phyloP scores from a whole-genome alignment of 352 stramenopile species.

The Pythium sukuiense region DNA sequence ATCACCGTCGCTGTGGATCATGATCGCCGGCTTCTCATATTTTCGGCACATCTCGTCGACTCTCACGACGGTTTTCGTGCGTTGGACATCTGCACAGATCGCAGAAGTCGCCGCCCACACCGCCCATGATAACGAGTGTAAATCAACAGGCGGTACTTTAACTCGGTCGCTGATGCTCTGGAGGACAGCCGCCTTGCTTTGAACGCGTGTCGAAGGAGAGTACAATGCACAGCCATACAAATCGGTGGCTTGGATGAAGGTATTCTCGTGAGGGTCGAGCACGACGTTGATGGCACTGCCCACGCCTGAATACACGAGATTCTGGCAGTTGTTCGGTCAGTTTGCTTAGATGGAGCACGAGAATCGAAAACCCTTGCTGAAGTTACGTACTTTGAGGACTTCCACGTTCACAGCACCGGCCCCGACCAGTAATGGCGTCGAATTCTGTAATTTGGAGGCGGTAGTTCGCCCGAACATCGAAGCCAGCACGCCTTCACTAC shows the following conservation, averaged over 20 bases:
- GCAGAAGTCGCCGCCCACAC: background rate
- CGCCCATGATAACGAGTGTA: background rate
- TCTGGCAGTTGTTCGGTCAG: conserved; percentile 9
- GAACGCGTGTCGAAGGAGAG: background rate
- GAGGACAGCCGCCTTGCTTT: conserved; percentile 3
- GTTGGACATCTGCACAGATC: conserved; percentile 2
- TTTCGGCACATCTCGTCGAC: conserved; percentile 11
- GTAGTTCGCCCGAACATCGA: conserved; percentile 9
- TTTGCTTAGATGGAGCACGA: background rate
- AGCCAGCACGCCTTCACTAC: background rate
- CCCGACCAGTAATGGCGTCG: conserved; percentile 7
- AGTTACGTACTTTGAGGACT: conserved; percentile 10
- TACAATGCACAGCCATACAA: conserved; percentile 3
- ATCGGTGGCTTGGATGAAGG: conserved; percentile 9
- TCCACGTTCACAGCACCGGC: conserved; percentile 9
- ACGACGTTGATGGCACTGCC: conserved; percentile 7
- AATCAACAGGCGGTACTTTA: background rate
- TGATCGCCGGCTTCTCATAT: conserved; percentile 17
- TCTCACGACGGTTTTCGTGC: background rate
- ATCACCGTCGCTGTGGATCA: conserved; percentile 7
- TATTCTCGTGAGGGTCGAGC: conserved; percentile 13
- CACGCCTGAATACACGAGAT: conserved; percentile 7
- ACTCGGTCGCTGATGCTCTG: background rate
- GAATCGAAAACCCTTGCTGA: background rate
- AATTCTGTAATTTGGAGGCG: background rate